Evolutionary conservation across 257 asterid genomes (phyloP), one percentile per base, ranked within the genome.

Genomic region (Rauvolfia tetraphylla): DNA sequence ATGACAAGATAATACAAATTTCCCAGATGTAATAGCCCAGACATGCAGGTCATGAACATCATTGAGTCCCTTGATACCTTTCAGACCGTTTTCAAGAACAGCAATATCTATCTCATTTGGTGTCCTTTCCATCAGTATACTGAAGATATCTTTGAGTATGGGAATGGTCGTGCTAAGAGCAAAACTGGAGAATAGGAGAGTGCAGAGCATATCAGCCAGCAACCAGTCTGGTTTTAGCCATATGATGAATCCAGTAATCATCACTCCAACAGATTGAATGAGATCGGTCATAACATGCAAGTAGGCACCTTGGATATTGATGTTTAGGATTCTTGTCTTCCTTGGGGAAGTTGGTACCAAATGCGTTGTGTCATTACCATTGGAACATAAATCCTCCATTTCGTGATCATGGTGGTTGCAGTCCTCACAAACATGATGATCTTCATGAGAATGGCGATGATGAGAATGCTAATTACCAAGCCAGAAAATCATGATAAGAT

Each of bases 261-360:
- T 90, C 72, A 91, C 97, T 12, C 97, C 98, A n/a, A 73, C 75
- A 12, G 95, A 88, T 73, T 93, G 98, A 75, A 93, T 86, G 27
- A 90, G 74, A 83, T 93, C 98, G 44, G 88, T 80, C 56, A 91
- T 53, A 25, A 91, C 84, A 79, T 93, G 98, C 84, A 93, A 73
- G 81, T 88, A 89, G 29, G 98, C 97, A 75, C 97, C 97, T 82
- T 90, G 93, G 14, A 93, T 81, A 75, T 91, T 93, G 46, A 93
- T 89, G 81, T 91, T 93, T 10, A 73, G 20, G 58, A 31, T 59
- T 72, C 85, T 80, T 23, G 38, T 69, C 71, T 82, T 73, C 38
- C 49, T 49, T 2, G 76, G 82, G 72, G 84, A 58, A 62, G 36
- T 73, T 44, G 92, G 74, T 20, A 88, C 85, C 46, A 85, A 85